A percentile compares a stretch with the other conserved stretches of the same genome.
Conservation (phyloP, 1,284 basidiomycete species). For the Trametes pubescens region DNA sequence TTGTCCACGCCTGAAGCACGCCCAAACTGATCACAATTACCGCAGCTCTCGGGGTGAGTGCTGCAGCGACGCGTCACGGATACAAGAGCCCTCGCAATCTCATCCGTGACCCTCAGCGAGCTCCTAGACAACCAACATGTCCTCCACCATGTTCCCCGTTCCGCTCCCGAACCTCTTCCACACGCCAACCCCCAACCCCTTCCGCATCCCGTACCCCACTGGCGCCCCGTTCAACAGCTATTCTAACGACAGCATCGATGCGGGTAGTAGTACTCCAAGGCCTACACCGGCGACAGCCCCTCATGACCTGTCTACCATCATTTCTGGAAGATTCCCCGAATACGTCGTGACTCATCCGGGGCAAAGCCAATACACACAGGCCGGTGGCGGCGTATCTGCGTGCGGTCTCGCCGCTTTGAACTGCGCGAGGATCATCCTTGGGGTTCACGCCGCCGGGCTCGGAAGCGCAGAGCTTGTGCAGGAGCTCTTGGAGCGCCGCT, state of each 20-base stretch:
- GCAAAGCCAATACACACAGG: constrained; percentile 35
- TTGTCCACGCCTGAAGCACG: constrained; percentile 1
- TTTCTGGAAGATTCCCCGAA: constrained; percentile 21
- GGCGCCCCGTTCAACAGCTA: background rate
- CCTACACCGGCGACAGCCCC: background rate
- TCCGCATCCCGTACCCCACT: background rate
- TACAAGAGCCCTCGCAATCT: background rate
- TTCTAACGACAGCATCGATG: too few relatives aligned
- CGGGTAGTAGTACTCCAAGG: too few relatives aligned
- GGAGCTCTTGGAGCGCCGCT: constrained; percentile 20
- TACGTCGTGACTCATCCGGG: constrained; percentile 35
- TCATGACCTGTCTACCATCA: background rate
- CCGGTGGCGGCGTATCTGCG: constrained; percentile 48
- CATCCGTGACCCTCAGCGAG: background rate
- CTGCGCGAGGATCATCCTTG: constrained; percentile 59
- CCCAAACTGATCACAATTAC: background rate
- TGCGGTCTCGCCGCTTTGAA: constrained; percentile 72
- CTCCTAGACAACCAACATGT: background rate
- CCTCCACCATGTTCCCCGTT: background rate
- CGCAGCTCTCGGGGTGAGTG: background rate
- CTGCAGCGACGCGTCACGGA: background rate
- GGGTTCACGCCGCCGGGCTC: constrained; percentile 22
- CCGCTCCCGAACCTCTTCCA: background rate
- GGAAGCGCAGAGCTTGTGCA: constrained; percentile 15
- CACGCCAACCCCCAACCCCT: background rate